These are phyloP conservation scores for Dryadomyces quercivorus DNA, from an alignment of 2,329 filamentous ascomycete species.

Conservation along the genomic window DNA sequence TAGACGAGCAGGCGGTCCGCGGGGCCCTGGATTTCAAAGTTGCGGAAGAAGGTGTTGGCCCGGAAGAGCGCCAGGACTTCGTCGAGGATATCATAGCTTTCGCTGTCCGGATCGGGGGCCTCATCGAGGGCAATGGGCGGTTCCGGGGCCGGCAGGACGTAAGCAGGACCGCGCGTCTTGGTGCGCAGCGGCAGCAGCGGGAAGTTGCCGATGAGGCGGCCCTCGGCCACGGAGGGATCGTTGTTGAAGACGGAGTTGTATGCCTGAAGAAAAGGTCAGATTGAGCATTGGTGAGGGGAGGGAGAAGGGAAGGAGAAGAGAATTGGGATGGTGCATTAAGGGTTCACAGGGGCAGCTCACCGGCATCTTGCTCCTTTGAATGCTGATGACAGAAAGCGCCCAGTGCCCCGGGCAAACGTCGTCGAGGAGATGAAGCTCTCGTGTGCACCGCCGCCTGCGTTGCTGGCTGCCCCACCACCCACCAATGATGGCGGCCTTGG, in stretches of 20 bases:
- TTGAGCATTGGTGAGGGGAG: not conserved
- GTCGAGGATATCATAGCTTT: conserved; percentile 93
- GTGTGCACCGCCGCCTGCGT: not conserved
- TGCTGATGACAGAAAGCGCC: not conserved
- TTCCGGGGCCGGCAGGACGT: conserved; percentile 57
- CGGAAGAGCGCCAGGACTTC: conserved; percentile 89
- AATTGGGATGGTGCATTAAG: too few species aligned
- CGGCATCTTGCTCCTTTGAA: conserved; percentile 1
- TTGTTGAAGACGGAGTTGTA: conserved; percentile 96
- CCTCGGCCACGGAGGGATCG: conserved; percentile 48
- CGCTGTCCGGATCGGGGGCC: conserved; percentile 69
- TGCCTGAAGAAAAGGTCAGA: conserved; percentile 47
- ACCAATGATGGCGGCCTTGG: not conserved
- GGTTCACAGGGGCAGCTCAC: too few species aligned
- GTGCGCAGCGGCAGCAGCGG: conserved; percentile 90
- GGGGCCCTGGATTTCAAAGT: conserved; percentile 96
- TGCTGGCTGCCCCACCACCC: conserved; percentile 2
- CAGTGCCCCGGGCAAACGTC: not conserved
- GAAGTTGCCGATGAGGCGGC: conserved; percentile 69
- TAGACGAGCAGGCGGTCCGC: conserved; percentile 93
- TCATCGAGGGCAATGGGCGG: conserved; percentile 45
- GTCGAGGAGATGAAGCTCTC: not conserved
- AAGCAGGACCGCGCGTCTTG: conserved; percentile 87
- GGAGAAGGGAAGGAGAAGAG: too few species aligned
- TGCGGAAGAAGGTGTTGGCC: conserved; percentile 97